Conservation (phyloP, 2,329 filamentous ascomycete genomes). For the Phialophora verrucosa region DNA sequence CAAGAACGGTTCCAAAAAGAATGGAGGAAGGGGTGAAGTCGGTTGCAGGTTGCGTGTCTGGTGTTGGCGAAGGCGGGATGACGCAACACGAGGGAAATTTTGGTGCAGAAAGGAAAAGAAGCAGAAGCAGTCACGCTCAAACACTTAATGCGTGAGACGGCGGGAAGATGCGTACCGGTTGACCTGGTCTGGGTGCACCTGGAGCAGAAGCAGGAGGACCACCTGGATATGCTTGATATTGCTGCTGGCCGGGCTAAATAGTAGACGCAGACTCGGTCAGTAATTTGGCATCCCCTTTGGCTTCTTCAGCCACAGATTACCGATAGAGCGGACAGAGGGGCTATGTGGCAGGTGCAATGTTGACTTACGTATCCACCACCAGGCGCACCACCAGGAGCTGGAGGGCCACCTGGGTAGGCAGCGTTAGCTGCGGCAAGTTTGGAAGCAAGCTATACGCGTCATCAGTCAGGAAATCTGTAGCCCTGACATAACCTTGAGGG, state of each 20-base stretch:
- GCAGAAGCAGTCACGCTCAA: constrained; percentile 3
- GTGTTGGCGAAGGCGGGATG: constrained; percentile 10
- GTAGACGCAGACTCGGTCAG: constrained; percentile 5
- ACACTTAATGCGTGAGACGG: constrained; percentile 21
- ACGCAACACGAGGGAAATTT: constrained; percentile 27
- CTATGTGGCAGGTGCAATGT: constrained; percentile 8
- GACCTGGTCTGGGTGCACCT: constrained; percentile 32
- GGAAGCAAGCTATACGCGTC: constrained; percentile 43
- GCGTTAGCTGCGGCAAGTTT: constrained; percentile 48
- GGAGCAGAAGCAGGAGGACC: constrained; percentile 41
- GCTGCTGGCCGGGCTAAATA: constrained; percentile 46
- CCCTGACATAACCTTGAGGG: constrained; percentile 21
- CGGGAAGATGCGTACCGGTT: constrained; percentile 43
- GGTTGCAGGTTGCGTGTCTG: constrained; percentile 16
- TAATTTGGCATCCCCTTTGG: constrained; percentile 7
- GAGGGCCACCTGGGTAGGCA: constrained; percentile 43
- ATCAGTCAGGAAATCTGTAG: constrained; percentile 29
- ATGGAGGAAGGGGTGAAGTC: constrained; percentile 36
- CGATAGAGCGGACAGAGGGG: constrained; percentile 28
- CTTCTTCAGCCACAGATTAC: constrained; percentile 14
- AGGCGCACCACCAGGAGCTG: constrained; percentile 39
- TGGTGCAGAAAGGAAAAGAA: constrained; percentile 32
- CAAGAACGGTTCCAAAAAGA: constrained; percentile 4
- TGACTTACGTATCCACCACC: constrained; percentile 60
- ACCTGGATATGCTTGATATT: constrained; percentile 64